Evolutionary conservation across 441 rosid species (phyloP).

Genomic region (Syzygium malaccense): DNA sequence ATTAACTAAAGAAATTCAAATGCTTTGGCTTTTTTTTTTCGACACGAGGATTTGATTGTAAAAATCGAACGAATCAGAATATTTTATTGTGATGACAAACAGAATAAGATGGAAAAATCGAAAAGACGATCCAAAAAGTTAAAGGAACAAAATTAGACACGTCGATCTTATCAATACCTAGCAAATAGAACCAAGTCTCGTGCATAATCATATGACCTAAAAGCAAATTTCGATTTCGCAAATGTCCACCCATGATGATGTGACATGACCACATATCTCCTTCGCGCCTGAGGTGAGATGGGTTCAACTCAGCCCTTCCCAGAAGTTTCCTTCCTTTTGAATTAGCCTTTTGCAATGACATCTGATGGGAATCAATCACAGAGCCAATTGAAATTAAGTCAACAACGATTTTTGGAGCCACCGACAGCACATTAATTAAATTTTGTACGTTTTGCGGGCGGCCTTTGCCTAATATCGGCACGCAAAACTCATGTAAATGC

Average conservation of each 20-base stretch:
- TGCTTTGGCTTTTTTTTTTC: neutral
- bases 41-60: rapidly evolving
- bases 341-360: neutral
- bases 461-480: neutral
- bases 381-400: neutral
- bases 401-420: neutral
- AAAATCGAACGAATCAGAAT: rapidly evolving
- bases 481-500: neutral
- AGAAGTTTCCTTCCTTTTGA: neutral
- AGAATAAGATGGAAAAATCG: rapidly evolving
- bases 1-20: neutral
- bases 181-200: neutral
- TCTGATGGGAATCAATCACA: neutral
- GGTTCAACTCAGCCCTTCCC: neutral
- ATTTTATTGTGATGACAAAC: neutral
- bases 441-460: neutral
- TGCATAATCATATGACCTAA: neutral
- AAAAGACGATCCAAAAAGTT: neutral
- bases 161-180: rapidly evolving
- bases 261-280: neutral
- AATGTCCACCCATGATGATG: neutral
- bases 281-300: too few species aligned
- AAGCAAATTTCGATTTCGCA: neutral
- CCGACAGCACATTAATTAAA: neutral
- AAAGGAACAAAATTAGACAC: neutral